Evolutionary conservation across 2,329 filamentous ascomycete genomes (phyloP).

Genomic region (Periconia digitata): DNA sequence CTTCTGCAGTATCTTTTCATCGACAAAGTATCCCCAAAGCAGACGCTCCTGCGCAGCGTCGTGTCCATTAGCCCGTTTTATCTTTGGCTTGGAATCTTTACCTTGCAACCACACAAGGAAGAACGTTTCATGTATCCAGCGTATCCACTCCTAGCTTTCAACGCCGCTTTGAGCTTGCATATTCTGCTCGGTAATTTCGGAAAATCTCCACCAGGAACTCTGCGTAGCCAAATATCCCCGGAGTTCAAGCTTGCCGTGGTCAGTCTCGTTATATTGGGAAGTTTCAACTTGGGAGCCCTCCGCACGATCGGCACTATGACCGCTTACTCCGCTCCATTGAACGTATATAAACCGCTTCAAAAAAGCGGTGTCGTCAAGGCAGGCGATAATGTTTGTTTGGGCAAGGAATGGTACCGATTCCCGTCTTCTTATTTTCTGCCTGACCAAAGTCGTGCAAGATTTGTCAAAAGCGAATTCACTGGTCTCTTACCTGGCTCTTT

Average conservation of each 20-base stretch:
- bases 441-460: conserved; percentile 79
- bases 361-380: conserved; percentile 56
- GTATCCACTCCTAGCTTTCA: conserved; percentile 87
- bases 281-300: conserved; percentile 66
- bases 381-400: conserved; percentile 79
- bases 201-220: conserved; percentile 64
- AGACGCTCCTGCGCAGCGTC: conserved; percentile 72
- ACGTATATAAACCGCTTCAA: conserved; percentile 68
- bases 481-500: conserved; percentile 92
- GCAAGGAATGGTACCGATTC: conserved; percentile 98
- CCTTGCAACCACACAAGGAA: conserved; percentile 91
- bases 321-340: conserved; percentile 79
- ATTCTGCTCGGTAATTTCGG: conserved; percentile 76
- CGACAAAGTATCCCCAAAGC: conserved; percentile 62
- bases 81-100: conserved; percentile 91
- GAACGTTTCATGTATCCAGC: conserved; percentile 98
- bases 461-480: conserved; percentile 85
- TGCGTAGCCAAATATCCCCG: conserved; percentile 72
- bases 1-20: conserved; percentile 69
- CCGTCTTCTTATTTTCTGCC: conserved; percentile 92
- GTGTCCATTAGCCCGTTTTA: conserved; percentile 87
- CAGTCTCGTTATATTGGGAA: conserved; percentile 61
- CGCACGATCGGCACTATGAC: conserved; percentile 76
- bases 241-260: conserved; percentile 70
- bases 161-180: conserved; percentile 82